Base-by-base conservation (phyloP, 2,329 filamentous ascomycete species). In the Xylariaceae sp. region DNA sequence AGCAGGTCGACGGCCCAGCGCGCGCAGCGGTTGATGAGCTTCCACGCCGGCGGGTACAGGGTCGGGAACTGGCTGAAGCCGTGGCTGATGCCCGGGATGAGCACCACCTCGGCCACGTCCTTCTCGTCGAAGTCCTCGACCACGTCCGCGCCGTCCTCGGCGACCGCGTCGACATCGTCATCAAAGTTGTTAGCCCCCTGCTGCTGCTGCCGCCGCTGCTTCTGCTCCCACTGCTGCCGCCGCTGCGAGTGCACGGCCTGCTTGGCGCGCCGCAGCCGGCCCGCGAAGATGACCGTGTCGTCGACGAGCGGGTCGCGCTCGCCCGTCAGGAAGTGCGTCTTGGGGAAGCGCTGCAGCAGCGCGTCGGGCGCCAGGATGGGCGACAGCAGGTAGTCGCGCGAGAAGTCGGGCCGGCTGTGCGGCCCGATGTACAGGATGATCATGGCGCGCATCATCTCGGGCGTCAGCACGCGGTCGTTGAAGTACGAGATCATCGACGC, bases 391-490 rank as follows among this genome's bases (percentile, higher is more conserved):
- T 88, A 95, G 58, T 98, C 90, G 5, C 84, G 86, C 18, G 77
- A 77, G 57, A 98, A 96, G 55, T 96, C 88, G 0, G 92, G 92
- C 1, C 89, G 81, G 57, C 92, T 86, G 55, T 95, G 84, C 0
- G 89, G 88, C 1, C 92, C 92, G 35, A 98, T 84, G 57, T 98
- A 98, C 4, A 98, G 70, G 45, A 98, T 94, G 45, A 98, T 94
- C 89, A 98, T 96, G 43, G 89, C 87, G 19, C 92, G 83, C 83
- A 96, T 95, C 87, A 96, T 94, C 59, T 98, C 92, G 0, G 92
- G 90, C 0, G 87, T 90, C 11, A 98, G 70, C 18, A 98, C 84
- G 18, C 92, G 82, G 58, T 98, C 92, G 57, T 94, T 92, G 59
- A 95, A 94, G 61, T 96, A 96, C 0, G 90, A 95, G 22, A 98